Base-by-base conservation (phyloP, 306 rosid species). In the Cercis canadensis region DNA sequence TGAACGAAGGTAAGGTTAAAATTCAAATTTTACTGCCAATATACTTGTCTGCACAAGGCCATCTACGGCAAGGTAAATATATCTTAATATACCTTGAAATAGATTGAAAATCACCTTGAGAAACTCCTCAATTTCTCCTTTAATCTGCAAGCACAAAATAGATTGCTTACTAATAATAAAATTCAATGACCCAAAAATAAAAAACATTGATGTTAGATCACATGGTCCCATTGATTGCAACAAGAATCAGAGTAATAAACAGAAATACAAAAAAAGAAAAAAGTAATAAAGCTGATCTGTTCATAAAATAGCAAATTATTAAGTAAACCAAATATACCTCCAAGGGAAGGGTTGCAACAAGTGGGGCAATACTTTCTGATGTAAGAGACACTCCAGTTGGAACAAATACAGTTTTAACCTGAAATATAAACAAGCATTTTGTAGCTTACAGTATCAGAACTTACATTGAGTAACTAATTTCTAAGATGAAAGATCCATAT, bases 331-430 rank as follows among this genome's bases (percentile, higher is more conserved):
- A 75, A 76, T 18, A 83, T 88, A 90, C 97, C 97, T 90, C 98
- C 78, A 88, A 76, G 63, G 97, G 96, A 87, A 93, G 98, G 75
- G 92, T 93, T 67, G 90, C 96, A 65, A 93, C 87, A 52, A 93
- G 93, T 39, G 97, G 97, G 40, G 98, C 98, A 75, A 86, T 65
- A 17, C 61, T 70, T 85, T 93, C 94, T 14, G 97, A 65, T 8
- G 98, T 79, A 18, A 93, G 21, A 75, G 96, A 40, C 54, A 59
- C 69, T 73, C 94, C 97, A 0, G 98, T 93, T 58, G 97, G 96
- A 62, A 93, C 80, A 78, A 84, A 93, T 53, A 81, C 76, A 50
- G 98, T 88, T 87, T 87, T 93, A 53, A 93, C 97, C 98, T 93
- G 93, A 58, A 81, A 47, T 46, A 75, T 60, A 61, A 57, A 83